phyloP scores from a whole-genome alignment of 345 rosid genomes.

The Linum usitatissimum region DNA sequence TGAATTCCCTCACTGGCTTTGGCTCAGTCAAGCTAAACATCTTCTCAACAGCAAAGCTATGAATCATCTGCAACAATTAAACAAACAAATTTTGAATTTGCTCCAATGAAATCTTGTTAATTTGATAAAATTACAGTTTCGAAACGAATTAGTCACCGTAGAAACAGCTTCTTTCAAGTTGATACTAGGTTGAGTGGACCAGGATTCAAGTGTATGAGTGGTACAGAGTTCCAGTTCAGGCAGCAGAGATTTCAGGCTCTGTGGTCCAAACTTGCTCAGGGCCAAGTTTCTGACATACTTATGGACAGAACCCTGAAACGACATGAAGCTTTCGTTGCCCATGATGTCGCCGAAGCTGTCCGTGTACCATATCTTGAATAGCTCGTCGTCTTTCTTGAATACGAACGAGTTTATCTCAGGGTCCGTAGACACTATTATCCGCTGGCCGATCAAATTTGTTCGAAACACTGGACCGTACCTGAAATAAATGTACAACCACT shows the following conservation, averaged over 20 bases:
- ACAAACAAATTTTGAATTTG: not conserved
- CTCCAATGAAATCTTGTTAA: not conserved
- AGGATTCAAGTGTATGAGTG: constrained; percentile 14
- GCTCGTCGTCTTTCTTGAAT: constrained; percentile 34
- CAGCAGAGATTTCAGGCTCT: constrained; percentile 18
- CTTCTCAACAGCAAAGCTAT: constrained; percentile 18
- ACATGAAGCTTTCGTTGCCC: constrained; percentile 21
- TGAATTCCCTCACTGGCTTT: constrained; percentile 12
- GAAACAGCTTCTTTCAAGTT: constrained; percentile 26
- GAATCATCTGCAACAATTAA: constrained; percentile 21
- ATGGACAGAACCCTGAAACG: constrained; percentile 22
- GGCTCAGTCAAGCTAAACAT: constrained; percentile 24
- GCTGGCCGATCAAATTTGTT: constrained; percentile 27
- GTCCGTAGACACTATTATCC: constrained; percentile 29
- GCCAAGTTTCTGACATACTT: constrained; percentile 26
- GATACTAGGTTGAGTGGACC: constrained; percentile 15
- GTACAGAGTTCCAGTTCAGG: constrained; percentile 16
- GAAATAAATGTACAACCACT: not conserved
- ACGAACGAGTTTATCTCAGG: constrained; percentile 27
- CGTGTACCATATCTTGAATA: constrained; percentile 22
- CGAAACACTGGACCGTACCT: constrained; percentile 37
- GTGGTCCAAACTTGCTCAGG: constrained; percentile 26
- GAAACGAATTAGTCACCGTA: constrained; percentile 2
- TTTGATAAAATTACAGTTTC: too few species aligned
- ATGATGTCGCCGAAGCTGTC: constrained; percentile 25